Conservation (phyloP, 495 filamentous ascomycete genomes). For the Bathelium albidoporum region DNA sequence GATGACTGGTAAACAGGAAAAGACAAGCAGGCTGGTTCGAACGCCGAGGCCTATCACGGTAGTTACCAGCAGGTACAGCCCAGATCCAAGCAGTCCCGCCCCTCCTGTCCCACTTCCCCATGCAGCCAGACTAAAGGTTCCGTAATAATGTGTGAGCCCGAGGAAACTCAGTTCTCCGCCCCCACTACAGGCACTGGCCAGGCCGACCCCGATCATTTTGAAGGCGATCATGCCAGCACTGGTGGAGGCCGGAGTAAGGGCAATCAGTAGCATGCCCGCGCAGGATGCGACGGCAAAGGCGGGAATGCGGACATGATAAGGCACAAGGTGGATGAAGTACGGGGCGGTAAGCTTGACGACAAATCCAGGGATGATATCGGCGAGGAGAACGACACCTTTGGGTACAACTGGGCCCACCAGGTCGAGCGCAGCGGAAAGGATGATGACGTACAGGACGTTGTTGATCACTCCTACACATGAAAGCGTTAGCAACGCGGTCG, state of each 20-base stretch:
- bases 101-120: conserved; percentile 93
- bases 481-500: neutral
- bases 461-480: conserved; percentile 69
- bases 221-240: conserved; percentile 51
- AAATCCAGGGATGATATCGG: conserved; percentile 84
- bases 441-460: conserved; percentile 95
- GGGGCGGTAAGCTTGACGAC: conserved; percentile 77
- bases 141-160: conserved; percentile 86
- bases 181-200: conserved; percentile 76
- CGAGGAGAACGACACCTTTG: conserved; percentile 85
- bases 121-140: conserved; percentile 75
- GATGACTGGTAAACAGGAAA: conserved; percentile 64
- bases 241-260: conserved; percentile 55
- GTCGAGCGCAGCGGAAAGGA: conserved; percentile 91
- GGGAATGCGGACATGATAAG: conserved; percentile 66
- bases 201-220: conserved; percentile 73
- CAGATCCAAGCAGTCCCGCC: conserved; percentile 78
- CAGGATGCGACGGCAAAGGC: conserved; percentile 62
- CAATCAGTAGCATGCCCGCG: conserved; percentile 79
- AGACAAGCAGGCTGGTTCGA: conserved; percentile 58
- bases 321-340: conserved; percentile 81
- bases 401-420: conserved; percentile 78
- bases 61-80: conserved; percentile 75
- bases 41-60: conserved; percentile 65
- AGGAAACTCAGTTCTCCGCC: conserved; percentile 84